Conservation (phyloP, 2,329 filamentous ascomycete genomes). For the Fusarium avenaceum region DNA sequence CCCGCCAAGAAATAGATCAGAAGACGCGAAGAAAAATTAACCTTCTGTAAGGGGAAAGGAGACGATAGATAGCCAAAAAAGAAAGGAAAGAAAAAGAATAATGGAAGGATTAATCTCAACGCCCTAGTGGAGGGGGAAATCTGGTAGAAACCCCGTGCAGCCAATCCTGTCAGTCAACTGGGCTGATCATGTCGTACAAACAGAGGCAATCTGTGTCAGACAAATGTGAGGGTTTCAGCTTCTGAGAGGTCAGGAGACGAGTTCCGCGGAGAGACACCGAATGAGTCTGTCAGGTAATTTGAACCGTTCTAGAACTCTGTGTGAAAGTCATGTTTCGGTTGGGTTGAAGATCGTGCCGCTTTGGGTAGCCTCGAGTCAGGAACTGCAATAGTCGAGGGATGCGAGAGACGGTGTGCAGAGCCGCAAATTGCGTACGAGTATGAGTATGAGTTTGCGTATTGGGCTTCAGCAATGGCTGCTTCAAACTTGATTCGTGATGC, state of each 20-base stretch:
- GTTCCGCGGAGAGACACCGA: slow-evolving; percentile 20
- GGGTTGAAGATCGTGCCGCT: slow-evolving; percentile 34
- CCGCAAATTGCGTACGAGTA: slow-evolving; percentile 21
- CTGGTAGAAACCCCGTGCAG: slow-evolving; percentile 12
- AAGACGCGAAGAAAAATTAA: slow-evolving; percentile 35
- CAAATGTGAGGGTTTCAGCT: slow-evolving; percentile 22
- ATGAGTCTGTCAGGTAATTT: slow-evolving; percentile 13
- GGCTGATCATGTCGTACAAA: slow-evolving; percentile 10
- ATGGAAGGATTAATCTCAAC: slow-evolving; percentile 8
- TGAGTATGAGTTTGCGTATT: not conserved
- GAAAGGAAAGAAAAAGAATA: slow-evolving; percentile 6
- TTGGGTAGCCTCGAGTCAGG: slow-evolving; percentile 29
- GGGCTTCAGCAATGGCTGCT: not conserved
- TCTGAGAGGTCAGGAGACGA: slow-evolving; percentile 10
- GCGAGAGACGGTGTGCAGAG: slow-evolving; percentile 27
- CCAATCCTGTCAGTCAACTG: slow-evolving; percentile 14
- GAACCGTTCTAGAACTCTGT: slow-evolving; percentile 37
- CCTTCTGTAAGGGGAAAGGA: slow-evolving; percentile 33
- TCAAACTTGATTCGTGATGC: not conserved
- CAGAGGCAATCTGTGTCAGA: slow-evolving; percentile 8
- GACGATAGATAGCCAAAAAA: slow-evolving; percentile 7
- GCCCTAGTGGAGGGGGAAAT: slow-evolving; percentile 3
- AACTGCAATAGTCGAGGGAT: slow-evolving; percentile 14
- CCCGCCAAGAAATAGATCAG: slow-evolving; percentile 44
- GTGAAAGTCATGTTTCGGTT: slow-evolving; percentile 21